Conservation (phyloP, 495 filamentous ascomycete species). For the Penicillium mononematosum region DNA sequence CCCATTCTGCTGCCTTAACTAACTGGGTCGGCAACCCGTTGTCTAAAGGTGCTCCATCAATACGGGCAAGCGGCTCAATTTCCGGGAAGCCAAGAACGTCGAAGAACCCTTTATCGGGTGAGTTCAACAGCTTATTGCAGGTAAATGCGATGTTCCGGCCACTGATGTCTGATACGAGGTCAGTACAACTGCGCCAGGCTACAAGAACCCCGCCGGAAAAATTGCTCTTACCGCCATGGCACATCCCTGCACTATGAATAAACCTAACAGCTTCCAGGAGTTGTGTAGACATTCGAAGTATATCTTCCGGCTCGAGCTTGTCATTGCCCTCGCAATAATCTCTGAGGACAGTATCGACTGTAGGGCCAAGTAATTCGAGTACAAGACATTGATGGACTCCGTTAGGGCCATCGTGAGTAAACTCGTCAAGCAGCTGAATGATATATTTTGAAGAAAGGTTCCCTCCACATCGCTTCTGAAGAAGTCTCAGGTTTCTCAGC, state of each 20-base stretch:
- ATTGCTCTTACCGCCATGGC: conserved; percentile 29
- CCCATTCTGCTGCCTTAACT: conserved; percentile 35
- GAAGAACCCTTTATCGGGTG: conserved; percentile 27
- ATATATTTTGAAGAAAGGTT: conserved; percentile 23
- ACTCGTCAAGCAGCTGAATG: conserved; percentile 38
- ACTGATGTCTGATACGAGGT: conserved; percentile 21
- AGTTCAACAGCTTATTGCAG: conserved; percentile 10
- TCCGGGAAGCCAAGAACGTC: conserved; percentile 33
- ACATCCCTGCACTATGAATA: conserved; percentile 34
- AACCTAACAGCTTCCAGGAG: conserved; percentile 28
- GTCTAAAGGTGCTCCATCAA: conserved; percentile 31
- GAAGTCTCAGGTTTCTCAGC: conserved; percentile 12
- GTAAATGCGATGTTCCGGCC: conserved; percentile 22
- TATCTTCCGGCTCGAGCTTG: conserved; percentile 20
- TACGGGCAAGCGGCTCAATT: conserved; percentile 23
- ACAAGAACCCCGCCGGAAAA: neutral
- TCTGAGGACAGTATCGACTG: conserved; percentile 19
- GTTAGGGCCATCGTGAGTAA: conserved; percentile 42
- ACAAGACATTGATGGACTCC: conserved; percentile 47
- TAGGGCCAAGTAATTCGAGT: conserved; percentile 43
- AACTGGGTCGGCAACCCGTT: conserved; percentile 32
- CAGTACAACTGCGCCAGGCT: conserved; percentile 5
- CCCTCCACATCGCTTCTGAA: conserved; percentile 11
- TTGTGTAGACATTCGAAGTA: conserved; percentile 30
- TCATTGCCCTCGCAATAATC: conserved; percentile 24